A percentile compares a stretch with the other conserved stretches of the same genome.
These are phyloP conservation scores for Suhomyces atakaporum DNA, from an alignment of 1,139 yeast species.

Conservation along the genomic window DNA sequence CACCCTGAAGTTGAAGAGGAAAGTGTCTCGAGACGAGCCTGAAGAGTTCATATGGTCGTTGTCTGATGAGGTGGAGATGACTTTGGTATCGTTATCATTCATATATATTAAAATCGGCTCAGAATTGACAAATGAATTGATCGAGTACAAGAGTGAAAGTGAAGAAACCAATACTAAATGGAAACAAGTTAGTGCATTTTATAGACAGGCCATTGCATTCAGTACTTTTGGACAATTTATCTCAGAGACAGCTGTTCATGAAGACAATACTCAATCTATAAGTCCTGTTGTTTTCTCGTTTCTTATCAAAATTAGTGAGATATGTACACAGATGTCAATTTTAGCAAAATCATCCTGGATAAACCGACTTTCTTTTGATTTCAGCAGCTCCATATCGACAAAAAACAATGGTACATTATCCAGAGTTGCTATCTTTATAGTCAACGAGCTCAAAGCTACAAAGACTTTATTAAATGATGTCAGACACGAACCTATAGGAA, in stretches of 20 bases:
- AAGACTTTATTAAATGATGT: slow-evolving; percentile 11
- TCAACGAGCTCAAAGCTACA: slow-evolving; percentile 32
- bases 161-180: slow-evolving; percentile 31
- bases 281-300: slow-evolving; percentile 22
- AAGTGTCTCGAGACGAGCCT: neutral
- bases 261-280: slow-evolving; percentile 1
- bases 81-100: slow-evolving; percentile 28
- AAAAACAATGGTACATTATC: slow-evolving; percentile 44
- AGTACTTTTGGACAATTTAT: slow-evolving; percentile 24
- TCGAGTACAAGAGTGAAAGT: slow-evolving; percentile 18
- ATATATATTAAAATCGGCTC: slow-evolving; percentile 39
- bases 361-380: slow-evolving; percentile 33
- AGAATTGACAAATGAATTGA: slow-evolving; percentile 38
- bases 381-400: slow-evolving; percentile 31
- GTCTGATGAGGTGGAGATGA: slow-evolving; percentile 31
- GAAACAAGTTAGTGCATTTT: slow-evolving; percentile 38
- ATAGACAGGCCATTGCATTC: slow-evolving; percentile 35
- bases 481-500: slow-evolving; percentile 8
- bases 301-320: slow-evolving; percentile 30
- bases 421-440: slow-evolving; percentile 43
- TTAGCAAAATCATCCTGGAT: slow-evolving; percentile 44
- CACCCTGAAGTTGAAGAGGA: neutral
- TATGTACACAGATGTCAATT: slow-evolving; percentile 44
- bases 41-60: slow-evolving; percentile 28
- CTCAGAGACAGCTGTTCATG: slow-evolving; percentile 3